Percentiles rank a stretch among this genome's conserved stretches.
Conservation (phyloP, 2,329 filamentous ascomycete genomes). For the Apiospora pterosperma region DNA sequence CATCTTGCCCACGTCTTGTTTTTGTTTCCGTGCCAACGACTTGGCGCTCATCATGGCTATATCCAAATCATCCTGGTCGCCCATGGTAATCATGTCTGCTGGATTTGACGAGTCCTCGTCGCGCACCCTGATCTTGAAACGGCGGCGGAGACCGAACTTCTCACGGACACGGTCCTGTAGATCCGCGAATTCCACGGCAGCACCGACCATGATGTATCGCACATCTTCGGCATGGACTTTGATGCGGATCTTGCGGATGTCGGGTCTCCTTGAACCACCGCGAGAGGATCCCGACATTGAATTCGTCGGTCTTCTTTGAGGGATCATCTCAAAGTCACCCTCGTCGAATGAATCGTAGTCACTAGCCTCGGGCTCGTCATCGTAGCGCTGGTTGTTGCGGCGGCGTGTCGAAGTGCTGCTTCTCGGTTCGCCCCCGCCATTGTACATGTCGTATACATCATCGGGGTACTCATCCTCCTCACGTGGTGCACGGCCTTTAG, state of each 20-base stretch:
- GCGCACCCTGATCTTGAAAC: constrained; percentile 84
- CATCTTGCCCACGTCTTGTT: constrained; percentile 84
- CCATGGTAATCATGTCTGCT: constrained; percentile 89
- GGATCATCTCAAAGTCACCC: constrained; percentile 77
- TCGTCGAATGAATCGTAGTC: constrained; percentile 73
- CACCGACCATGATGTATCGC: constrained; percentile 83
- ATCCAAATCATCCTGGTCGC: constrained; percentile 92
- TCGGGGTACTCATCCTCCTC: constrained; percentile 65
- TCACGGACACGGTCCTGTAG: constrained; percentile 77
- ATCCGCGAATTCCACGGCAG: constrained; percentile 70
- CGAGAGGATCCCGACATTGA: constrained; percentile 48
- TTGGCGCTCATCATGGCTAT: constrained; percentile 74
- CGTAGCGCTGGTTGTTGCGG: constrained; percentile 57
- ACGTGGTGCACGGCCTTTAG: constrained; percentile 35
- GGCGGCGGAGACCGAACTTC: constrained; percentile 76
- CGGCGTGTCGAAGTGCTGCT: constrained; percentile 37
- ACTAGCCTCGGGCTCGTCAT: constrained; percentile 76
- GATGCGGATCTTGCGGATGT: constrained; percentile 76
- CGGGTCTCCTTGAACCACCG: constrained; percentile 57
- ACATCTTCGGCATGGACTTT: constrained; percentile 93
- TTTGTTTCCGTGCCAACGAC: constrained; percentile 66
- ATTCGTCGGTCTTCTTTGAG: constrained; percentile 43
- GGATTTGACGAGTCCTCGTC: constrained; percentile 74
- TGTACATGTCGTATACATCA: constrained; percentile 66
- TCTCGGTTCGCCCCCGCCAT: constrained; percentile 35